These are phyloP conservation scores for Sclerotinia trifoliorum DNA, from an alignment of 2,329 filamentous ascomycete genomes.

Conservation along the genomic window DNA sequence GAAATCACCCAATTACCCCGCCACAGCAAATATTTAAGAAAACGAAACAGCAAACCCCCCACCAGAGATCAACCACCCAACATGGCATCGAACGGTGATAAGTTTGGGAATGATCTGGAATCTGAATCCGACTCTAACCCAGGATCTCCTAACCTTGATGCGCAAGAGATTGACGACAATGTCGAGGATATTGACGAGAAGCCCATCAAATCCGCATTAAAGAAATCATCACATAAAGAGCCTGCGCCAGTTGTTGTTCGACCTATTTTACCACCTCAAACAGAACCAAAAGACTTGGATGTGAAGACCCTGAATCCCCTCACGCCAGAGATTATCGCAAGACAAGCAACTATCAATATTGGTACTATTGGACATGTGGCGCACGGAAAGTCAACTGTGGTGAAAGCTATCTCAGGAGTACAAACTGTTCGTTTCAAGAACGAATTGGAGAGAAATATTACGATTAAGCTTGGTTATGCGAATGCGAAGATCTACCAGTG, in stretches of 20 bases:
- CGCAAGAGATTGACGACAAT: constrained; percentile 57
- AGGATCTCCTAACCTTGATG: constrained; percentile 54
- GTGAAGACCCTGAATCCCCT: constrained; percentile 76
- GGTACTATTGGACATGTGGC: constrained; percentile 98
- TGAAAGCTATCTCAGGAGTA: constrained; percentile 98
- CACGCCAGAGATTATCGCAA: constrained; percentile 93
- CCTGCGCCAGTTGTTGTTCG: constrained; percentile 57
- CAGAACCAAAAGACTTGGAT: constrained; percentile 86
- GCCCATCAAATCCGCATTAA: constrained; percentile 80
- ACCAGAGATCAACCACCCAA: constrained; percentile 30
- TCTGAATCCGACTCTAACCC: constrained; percentile 59
- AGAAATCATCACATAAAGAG: constrained; percentile 64
- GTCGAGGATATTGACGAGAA: constrained; percentile 59
- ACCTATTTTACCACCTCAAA: constrained; percentile 80
- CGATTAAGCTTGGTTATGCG: constrained; percentile 98
- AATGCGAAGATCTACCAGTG: constrained; percentile 99
- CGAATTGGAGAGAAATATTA: constrained; percentile 98
- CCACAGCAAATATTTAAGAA: constrained; percentile 23
- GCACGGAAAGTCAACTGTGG: constrained; percentile 97
- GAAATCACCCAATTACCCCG: constrained; percentile 22
- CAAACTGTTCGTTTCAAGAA: constrained; percentile 99
- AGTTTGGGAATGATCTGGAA: constrained; percentile 70
- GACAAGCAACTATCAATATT: constrained; percentile 98
- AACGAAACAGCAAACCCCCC: constrained; percentile 19
- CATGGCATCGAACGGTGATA: constrained; percentile 53